Evolutionary conservation across 2,329 filamentous ascomycete species (phyloP).

Genomic region (Pseudogymnoascus sp.): DNA sequence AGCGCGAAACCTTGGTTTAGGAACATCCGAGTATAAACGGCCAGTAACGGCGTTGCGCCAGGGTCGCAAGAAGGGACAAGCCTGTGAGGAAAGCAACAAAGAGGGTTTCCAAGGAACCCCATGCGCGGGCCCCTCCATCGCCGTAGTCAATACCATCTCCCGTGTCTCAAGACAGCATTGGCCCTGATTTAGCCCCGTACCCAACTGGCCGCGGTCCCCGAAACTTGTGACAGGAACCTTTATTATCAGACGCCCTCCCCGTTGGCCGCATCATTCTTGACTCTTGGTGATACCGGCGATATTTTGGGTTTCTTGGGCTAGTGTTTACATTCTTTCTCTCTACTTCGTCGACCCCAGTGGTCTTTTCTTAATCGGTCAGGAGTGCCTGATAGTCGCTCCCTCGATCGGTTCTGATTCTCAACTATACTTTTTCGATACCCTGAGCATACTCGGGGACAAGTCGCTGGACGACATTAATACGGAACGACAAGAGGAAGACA

Average conservation of each 20-base stretch:
- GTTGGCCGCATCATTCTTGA: neutral
- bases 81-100: neutral
- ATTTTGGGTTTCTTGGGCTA: constrained; percentile 6
- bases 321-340: constrained; percentile 3
- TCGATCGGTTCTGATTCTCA: constrained; percentile 1
- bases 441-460: constrained; percentile 14
- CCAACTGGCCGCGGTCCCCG: neutral
- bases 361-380: constrained; percentile 5
- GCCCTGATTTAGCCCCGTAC: neutral
- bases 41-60: neutral
- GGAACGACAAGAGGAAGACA: constrained; percentile 9
- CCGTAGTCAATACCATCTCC: neutral
- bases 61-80: neutral
- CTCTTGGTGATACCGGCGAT: constrained; percentile 1
- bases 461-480: constrained; percentile 24
- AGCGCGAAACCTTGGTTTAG: constrained; percentile 1
- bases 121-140: neutral
- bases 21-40: neutral
- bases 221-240: constrained; percentile 3
- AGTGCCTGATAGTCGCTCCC: neutral
- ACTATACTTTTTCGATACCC: constrained; percentile 14
- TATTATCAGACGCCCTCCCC: neutral
- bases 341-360: constrained; percentile 11
- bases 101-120: constrained; percentile 1
- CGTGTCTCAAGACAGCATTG: neutral